Evolutionary conservation across 176 grass and related monocot species (phyloP), one percentile per base, ranked within the genome.

Genomic region (Avena atlantica): DNA sequence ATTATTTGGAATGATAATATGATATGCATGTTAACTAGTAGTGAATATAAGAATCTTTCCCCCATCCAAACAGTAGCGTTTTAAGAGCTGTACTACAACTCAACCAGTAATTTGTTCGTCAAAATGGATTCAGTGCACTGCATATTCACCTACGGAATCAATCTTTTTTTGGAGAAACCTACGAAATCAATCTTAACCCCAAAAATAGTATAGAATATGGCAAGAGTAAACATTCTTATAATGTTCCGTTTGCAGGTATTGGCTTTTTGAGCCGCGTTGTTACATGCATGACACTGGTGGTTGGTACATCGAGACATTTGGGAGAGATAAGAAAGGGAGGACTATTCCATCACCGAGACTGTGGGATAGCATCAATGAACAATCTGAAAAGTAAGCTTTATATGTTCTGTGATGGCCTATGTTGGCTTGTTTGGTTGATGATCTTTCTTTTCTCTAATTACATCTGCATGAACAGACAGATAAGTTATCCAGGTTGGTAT

Each of bases 291-390:
- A 96, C 23, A 85, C 94, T 81, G 96, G 96, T 88, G 96, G 96
- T 47, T 98, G 96, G 96, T 98, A 98, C 40, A 82, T 98, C 5
- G 96, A 98, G 79, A 98, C 96, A 85, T 98, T 89, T 91, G 96
- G 90, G 36, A 90, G 81, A 71, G 87, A 96, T 75, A 86, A 91
- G 57, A 98, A 93, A 91, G 92, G 92, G 44, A 94, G 74, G 70
- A 93, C 84, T 14, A 74, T 85, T 49, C 88, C 83, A 59, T 96
- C 96, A 59, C 88, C 85, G 49, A 96, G 96, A 61, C 88, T 91
- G 44, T 98, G 93, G 96, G 92, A 98, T 94, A 68, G 75, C 85
- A 88, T 92, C 45, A 80, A 27, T 83, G 90, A 96, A 53, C 85
- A 82, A 70, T 83, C 85, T 60, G 93, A 98, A 92, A 98, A 86